Percentiles rank a stretch among this genome's conserved stretches.
phyloP scores from a whole-genome alignment of 345 rosid genomes.

The Pseudoturritis turrita region DNA sequence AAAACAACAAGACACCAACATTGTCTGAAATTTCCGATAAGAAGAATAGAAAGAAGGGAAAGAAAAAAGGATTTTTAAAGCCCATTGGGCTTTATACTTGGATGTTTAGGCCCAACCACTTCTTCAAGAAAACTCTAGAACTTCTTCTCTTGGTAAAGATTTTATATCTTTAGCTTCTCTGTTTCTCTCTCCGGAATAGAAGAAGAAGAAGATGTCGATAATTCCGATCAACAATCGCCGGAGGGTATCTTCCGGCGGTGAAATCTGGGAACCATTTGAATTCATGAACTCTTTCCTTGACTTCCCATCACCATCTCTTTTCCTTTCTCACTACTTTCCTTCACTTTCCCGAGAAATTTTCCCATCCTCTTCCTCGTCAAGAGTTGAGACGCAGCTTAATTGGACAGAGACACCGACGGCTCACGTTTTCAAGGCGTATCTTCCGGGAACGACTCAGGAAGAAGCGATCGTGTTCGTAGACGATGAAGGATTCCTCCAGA shows the following conservation, averaged over 20 bases:
- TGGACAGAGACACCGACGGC: conserved; percentile 31
- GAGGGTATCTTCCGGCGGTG: neutral
- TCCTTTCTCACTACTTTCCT: conserved; percentile 18
- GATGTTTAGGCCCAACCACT: neutral
- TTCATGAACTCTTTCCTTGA: conserved; percentile 21
- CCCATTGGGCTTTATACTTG: conserved; percentile 4
- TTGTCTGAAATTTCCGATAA: neutral
- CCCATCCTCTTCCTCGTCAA: conserved; percentile 5
- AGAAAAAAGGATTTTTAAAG: neutral
- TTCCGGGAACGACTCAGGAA: conserved; percentile 22
- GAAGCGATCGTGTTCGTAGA: conserved; percentile 32
- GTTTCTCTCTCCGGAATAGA: neutral
- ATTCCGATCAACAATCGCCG: conserved; percentile 30
- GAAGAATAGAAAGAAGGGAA: neutral
- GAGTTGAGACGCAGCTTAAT: conserved; percentile 24
- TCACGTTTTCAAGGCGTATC: conserved; percentile 34
- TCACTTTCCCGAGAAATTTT: conserved; percentile 21
- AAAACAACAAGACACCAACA: neutral
- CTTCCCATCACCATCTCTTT: conserved; percentile 19
- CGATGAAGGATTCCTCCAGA: conserved; percentile 31
- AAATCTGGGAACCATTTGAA: conserved; percentile 29
- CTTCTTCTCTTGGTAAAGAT: neutral
- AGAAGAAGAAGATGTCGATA: conserved; percentile 24
- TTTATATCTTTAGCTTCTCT: neutral
- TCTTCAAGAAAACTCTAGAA: conserved; percentile 20